phyloP scores from a whole-genome alignment of 495 filamentous ascomycete genomes.

The Venustampulla echinocandica region DNA sequence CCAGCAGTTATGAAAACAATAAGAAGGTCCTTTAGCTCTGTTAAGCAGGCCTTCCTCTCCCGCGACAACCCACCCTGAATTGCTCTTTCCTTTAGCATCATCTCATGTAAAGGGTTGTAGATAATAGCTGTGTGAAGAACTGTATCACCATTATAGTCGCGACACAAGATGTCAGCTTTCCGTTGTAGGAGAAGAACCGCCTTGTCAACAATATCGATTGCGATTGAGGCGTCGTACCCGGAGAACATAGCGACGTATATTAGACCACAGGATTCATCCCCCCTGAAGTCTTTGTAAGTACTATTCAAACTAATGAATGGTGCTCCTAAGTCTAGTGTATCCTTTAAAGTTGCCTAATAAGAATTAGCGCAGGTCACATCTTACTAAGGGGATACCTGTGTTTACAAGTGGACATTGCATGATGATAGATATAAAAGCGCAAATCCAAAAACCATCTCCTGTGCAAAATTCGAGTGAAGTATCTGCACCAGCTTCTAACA shows the following conservation, averaged over 20 bases:
- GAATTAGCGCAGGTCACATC: conserved; percentile 1
- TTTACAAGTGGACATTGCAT: not conserved
- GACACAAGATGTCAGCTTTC: conserved; percentile 1
- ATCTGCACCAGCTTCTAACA: conserved; percentile 11
- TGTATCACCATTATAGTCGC: conserved; percentile 5
- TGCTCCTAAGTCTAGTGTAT: conserved; percentile 3
- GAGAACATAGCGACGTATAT: conserved; percentile 1
- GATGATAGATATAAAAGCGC: not conserved
- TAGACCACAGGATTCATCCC: conserved; percentile 1
- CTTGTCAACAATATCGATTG: conserved; percentile 10
- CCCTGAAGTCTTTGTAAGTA: not conserved
- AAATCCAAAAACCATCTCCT: not conserved
- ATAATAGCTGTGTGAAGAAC: conserved; percentile 10
- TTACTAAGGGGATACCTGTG: not conserved
- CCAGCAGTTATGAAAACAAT: conserved; percentile 7
- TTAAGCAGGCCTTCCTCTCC: not conserved
- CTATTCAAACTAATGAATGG: conserved; percentile 1
- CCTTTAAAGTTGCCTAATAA: conserved; percentile 4
- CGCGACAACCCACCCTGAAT: not conserved
- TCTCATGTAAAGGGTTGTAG: not conserved
- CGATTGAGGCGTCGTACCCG: not conserved
- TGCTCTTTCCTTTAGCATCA: not conserved
- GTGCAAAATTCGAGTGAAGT: not conserved
- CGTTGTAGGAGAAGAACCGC: conserved; percentile 9
- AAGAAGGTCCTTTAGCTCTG: conserved; percentile 7